phyloP scores from a whole-genome alignment of 2,329 filamentous ascomycete genomes.

The Bipolaris zeicola region DNA sequence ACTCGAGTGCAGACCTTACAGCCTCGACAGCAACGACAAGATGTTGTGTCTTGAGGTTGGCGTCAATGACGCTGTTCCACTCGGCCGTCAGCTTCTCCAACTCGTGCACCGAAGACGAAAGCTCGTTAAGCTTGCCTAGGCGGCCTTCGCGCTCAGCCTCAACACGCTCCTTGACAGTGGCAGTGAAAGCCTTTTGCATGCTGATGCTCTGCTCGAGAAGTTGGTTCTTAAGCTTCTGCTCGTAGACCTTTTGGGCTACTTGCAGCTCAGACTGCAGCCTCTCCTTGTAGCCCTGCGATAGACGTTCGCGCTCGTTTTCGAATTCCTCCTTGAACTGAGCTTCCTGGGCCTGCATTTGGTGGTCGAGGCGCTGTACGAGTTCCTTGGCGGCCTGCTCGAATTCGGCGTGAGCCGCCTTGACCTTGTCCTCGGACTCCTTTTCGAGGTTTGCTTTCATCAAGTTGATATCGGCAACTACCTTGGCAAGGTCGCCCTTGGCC shows the following conservation, averaged over 20 bases:
- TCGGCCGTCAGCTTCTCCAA: conserved; percentile 85
- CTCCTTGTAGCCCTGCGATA: conserved; percentile 78
- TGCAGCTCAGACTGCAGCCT: conserved; percentile 80
- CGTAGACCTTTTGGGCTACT: conserved; percentile 77
- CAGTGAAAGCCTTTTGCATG: conserved; percentile 82
- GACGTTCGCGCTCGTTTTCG: conserved; percentile 80
- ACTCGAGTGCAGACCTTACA: conserved; percentile 81
- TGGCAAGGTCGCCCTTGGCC: conserved; percentile 81
- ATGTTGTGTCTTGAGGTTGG: conserved; percentile 92
- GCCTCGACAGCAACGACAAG: conserved; percentile 95
- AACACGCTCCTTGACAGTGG: conserved; percentile 78
- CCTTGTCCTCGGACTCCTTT: conserved; percentile 74
- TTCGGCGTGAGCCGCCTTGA: conserved; percentile 71
- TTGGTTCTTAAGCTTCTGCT: conserved; percentile 81
- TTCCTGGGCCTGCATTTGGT: conserved; percentile 80
- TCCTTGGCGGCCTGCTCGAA: conserved; percentile 88
- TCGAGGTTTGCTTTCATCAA: conserved; percentile 72
- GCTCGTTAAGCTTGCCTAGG: conserved; percentile 81
- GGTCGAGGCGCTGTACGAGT: conserved; percentile 85
- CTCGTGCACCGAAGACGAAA: conserved; percentile 77
- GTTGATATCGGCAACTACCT: conserved; percentile 78
- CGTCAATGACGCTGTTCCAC: conserved; percentile 90
- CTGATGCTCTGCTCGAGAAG: conserved; percentile 89
- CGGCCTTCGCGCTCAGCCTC: conserved; percentile 88
- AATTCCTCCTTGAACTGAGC: conserved; percentile 85